A percentile compares a stretch with the other conserved stretches of the same genome.
Conservation (phyloP, 176 grass and related monocot genomes). For the Dendrocalamus sinicus region DNA sequence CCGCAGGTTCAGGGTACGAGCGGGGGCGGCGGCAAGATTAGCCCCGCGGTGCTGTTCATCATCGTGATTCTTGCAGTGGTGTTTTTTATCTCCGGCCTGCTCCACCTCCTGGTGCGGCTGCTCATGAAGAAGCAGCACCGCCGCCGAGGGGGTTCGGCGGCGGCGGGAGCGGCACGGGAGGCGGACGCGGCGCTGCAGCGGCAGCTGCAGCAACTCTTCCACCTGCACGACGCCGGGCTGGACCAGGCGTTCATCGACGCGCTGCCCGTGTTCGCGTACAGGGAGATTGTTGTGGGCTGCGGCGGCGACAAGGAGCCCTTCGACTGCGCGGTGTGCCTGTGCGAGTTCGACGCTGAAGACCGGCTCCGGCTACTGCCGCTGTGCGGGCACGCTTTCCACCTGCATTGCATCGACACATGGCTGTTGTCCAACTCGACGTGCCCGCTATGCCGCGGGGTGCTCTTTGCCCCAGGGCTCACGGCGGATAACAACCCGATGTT, state of each 20-base stretch:
- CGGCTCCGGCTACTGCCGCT: constrained; percentile 74
- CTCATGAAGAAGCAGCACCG: constrained; percentile 75
- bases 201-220: constrained; percentile 94
- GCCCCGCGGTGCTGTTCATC: constrained; percentile 89
- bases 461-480: constrained; percentile 51
- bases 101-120: constrained; percentile 80
- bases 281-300: constrained; percentile 65
- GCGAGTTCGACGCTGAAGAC: constrained; percentile 76
- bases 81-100: constrained; percentile 92
- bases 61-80: constrained; percentile 87
- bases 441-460: constrained; percentile 79
- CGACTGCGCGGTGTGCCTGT: constrained; percentile 93
- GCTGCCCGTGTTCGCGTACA: constrained; percentile 86
- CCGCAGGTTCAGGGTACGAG: constrained; percentile 1
- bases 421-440: constrained; percentile 95
- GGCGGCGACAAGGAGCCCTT: constrained; percentile 82
- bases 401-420: constrained; percentile 90
- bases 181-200: constrained; percentile 70
- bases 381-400: constrained; percentile 92
- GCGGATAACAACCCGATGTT: constrained; percentile 58
- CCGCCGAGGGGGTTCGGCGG: neutral
- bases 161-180: neutral
- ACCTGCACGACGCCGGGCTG: constrained; percentile 86
- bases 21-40: constrained; percentile 55
- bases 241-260: constrained; percentile 93